Base-by-base conservation (phyloP, 106 monocot species). In the Platanthera guangdongensis region DNA sequence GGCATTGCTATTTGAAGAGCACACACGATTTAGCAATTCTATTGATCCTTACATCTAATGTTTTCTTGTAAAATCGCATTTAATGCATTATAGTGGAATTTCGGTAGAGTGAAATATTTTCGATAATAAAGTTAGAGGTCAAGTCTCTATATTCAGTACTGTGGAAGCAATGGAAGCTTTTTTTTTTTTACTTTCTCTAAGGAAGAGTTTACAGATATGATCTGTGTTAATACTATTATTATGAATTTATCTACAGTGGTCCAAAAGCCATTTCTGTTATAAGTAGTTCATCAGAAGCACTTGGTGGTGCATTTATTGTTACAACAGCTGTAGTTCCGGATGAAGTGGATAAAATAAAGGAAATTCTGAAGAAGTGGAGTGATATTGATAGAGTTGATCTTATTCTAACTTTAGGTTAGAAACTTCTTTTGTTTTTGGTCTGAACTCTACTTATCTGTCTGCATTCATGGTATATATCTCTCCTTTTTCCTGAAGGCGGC, bases 241-340 rank as follows among this genome's bases (percentile, higher is more conserved):
- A 12, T 75, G 5, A 52, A 39, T 10, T 52, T 79, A 51, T 39
- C 45, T 81, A 72, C 79, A 97, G 97, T 74, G 97, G 91, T 16
- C 97, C 97, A 57, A 89, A 89, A 80, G 97, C 97, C 75, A 45
- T 97, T 60, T 91, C 92, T 84, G 94, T 99, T 68, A 85, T 99
- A 71, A 94, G 91, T 73, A 81, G 89, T 75, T 78, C 80, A 63
- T 99, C 92, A 50, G 94, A 94, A 76, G 92, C 70, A 46, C 74
- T 99, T 5, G 97, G 97, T 28, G 92, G 92, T 79, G 92, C 89
- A 51, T 47, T 19, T 77, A 85, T 94, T 30, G 79, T 90, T 81
- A 83, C 85, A 46, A 92, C 87, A 48, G 84, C 83, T 78, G 92
- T 99, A 11, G 97, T 99, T 81, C 85, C 88, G 68, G 94, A 94